phyloP scores from a whole-genome alignment of 2,329 filamentous ascomycete genomes.

The Aspergillus proliferans region DNA sequence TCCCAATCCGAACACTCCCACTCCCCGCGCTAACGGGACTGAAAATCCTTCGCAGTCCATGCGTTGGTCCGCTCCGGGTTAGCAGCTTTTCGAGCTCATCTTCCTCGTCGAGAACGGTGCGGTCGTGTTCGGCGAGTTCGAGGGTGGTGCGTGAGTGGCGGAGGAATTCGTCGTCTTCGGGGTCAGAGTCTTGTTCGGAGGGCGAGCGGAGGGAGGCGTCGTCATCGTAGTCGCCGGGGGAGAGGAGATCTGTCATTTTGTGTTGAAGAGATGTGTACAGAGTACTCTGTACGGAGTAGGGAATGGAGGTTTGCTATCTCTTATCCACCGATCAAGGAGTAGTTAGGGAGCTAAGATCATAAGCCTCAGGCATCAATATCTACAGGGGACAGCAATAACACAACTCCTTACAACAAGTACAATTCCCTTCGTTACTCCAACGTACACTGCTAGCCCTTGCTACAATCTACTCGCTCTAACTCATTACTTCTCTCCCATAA shows the following conservation, averaged over 20 bases:
- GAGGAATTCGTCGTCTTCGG: slow-evolving; percentile 66
- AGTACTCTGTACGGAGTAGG: no score
- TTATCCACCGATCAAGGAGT: no score
- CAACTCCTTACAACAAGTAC: no score
- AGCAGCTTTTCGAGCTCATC: slow-evolving; percentile 52
- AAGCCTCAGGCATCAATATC: no score
- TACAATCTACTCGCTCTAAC: no score
- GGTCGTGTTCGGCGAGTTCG: slow-evolving; percentile 64
- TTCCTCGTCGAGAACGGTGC: slow-evolving; percentile 66
- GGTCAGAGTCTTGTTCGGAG: slow-evolving; percentile 66
- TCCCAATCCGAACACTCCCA: slow-evolving; percentile 46
- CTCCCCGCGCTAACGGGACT: slow-evolving; percentile 27
- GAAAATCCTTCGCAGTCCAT: slow-evolving; percentile 36
- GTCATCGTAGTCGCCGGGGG: slow-evolving; percentile 60
- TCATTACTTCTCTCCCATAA: no score
- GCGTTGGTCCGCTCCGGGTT: slow-evolving; percentile 32
- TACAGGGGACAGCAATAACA: no score
- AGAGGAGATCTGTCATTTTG: slow-evolving; percentile 43
- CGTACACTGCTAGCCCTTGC: no score
- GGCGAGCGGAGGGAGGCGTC: slow-evolving; percentile 61
- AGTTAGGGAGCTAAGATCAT: no score
- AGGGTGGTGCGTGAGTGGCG: slow-evolving; percentile 60
- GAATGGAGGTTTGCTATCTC: no score
- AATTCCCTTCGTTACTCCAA: no score
- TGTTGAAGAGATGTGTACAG: no score